Base-by-base conservation (phyloP, 192 early-diverging fungal species). In the Coemansia guatemalensis region DNA sequence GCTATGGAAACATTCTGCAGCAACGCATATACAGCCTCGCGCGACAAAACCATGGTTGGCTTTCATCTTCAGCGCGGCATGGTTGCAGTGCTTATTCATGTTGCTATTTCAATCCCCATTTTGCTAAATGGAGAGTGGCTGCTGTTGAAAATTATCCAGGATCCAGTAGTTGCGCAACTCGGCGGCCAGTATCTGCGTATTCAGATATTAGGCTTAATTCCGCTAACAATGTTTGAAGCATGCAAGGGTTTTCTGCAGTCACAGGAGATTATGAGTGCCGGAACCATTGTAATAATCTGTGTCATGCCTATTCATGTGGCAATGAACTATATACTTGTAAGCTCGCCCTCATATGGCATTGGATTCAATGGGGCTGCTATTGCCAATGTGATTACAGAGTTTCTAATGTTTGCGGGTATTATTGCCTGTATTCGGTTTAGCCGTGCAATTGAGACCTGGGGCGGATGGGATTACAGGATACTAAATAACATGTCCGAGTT, bases 281-380 rank as follows among this genome's bases (percentile, higher is more conserved):
- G 72, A 18, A 88, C 90, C 30, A 78, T 84, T 56, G 83, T 92
- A 22, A 79, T 91, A 8, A 39, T 85, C 20, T 65, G 90, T 53
- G 86, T 85, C 1, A 65, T 86, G 8, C 89, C 88, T 18, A 51
- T 92, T 44, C 90, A 90, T 62, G 58, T 85, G 3, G 48, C 89
- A 33, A 63, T 92, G 24, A 90, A 92, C 64, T 96, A 88, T 62
- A 35, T 82, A 0, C 66, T 96, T 35, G 91, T 95, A 18, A 87
- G 84, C 68, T 75, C 82, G 35, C 69, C 73, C n/a, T 69, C 78
- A 18, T 77, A 84, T 23, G 55, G 77, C 2, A 57, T 94, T 12
- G 92, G 91, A 17, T 86, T 85, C 48, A 83, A 86, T 53, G 93
- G 93, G 18, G 89, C 90, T 1, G 88, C 92, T 0, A 73, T 93